phyloP scores from a whole-genome alignment of 1,284 basidiomycete genomes.

The Apiotrichum mycotoxinovorans region DNA sequence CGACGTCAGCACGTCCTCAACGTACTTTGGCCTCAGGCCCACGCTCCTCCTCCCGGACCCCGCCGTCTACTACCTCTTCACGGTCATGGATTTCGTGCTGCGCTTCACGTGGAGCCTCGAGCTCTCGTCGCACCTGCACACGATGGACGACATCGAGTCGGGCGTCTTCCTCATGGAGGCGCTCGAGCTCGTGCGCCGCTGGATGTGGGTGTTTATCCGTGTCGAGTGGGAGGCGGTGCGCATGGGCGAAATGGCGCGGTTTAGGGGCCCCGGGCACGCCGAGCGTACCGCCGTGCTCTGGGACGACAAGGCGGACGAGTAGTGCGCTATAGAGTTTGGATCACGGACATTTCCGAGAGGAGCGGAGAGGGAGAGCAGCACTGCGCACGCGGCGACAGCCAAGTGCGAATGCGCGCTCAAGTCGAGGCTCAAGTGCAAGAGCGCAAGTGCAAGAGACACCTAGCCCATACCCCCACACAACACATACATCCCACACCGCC shows the following conservation, averaged over 20 bases:
- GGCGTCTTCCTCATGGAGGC: constrained; percentile 88
- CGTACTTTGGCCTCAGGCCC: constrained; percentile 65
- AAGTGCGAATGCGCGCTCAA: too few relatives aligned
- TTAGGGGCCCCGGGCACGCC: constrained; percentile 10
- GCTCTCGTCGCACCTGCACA: constrained; percentile 81
- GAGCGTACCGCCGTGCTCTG: constrained; percentile 18
- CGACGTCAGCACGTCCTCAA: too few relatives aligned
- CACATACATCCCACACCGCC: too few relatives aligned
- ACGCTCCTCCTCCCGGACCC: constrained; percentile 72
- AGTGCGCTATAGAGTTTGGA: neutral
- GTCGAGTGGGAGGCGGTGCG: constrained; percentile 92
- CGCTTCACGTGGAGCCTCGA: constrained; percentile 95
- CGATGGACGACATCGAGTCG: constrained; percentile 72
- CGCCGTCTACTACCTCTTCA: constrained; percentile 73
- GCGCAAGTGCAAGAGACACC: too few relatives aligned
- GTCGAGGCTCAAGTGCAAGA: too few relatives aligned
- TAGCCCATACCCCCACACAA: neutral
- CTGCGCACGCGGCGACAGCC: neutral
- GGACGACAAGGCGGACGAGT: constrained; percentile 16
- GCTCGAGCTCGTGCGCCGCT: constrained; percentile 81
- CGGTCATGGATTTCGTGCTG: constrained; percentile 81
- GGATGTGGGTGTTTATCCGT: constrained; percentile 95
- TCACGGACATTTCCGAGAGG: too few relatives aligned
- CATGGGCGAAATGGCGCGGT: constrained; percentile 44
- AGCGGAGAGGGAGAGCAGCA: neutral